phyloP scores from a whole-genome alignment of 257 asterid genomes.

The Apocynum venetum region DNA sequence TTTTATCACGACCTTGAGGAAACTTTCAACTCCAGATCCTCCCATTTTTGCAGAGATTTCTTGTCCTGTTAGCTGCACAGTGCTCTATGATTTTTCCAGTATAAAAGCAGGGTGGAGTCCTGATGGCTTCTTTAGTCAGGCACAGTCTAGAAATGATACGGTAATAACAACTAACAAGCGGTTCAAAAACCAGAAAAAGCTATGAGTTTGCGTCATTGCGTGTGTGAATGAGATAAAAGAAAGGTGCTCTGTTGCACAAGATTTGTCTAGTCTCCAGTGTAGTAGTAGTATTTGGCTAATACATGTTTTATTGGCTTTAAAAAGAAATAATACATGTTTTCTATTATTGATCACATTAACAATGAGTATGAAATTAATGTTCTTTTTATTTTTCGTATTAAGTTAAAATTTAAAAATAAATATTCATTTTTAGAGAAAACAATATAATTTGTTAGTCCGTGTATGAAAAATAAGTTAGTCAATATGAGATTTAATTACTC shows the following conservation, averaged over 20 bases:
- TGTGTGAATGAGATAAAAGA: background rate
- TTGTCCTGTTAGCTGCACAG: background rate
- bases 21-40: slow-evolving; percentile 69
- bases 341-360: no score
- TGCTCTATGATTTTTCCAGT: background rate
- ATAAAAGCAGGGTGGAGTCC: background rate
- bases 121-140: background rate
- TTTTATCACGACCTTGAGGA: slow-evolving; percentile 49
- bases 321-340: no score
- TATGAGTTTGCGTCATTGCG: background rate
- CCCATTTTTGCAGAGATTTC: slow-evolving; percentile 38
- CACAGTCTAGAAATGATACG: background rate
- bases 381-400: no score
- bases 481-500: no score
- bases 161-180: background rate
- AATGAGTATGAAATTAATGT: no score
- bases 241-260: background rate
- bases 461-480: no score
- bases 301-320: no score
- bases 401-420: no score
- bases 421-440: no score
- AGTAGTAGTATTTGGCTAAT: no score
- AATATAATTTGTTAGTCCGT: no score
- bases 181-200: background rate
- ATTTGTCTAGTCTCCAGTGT: background rate